Evolutionary conservation across 2,329 filamentous ascomycete genomes (phyloP), one percentile per base, ranked within the genome.

Genomic region (Alternaria metachromatica): DNA sequence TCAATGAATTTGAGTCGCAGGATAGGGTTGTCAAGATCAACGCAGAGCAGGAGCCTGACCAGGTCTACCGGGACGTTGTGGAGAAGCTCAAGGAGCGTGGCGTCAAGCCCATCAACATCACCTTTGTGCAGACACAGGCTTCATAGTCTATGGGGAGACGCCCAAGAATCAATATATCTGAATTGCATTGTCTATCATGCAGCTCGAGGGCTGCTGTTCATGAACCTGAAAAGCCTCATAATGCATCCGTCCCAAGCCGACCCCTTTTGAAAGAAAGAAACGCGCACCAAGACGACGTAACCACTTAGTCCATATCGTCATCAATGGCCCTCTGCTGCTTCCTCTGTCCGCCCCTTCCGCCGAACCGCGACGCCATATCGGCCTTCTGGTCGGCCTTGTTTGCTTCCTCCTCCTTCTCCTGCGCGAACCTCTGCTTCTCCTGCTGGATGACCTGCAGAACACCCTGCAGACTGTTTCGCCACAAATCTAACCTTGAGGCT

Each of bases 401-500:
- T 69, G 86, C 81, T 82, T 93, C 93, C 71, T 90, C 90, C 84
- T 96, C 93, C 83, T 89, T 90, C 81, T 92, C 89, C 58, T 88
- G 84, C 73, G 91, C 87, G 71, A 91, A 94, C 74, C 92, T 90
- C 82, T 90, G 86, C 85, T 96, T 91, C 85, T 97, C 93, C 78
- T 88, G 85, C 76, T 90, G 88, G 70, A 98, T 87, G 49, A 96
- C 92, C 60, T 86, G 84, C 72, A 96, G 84, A 18, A 99, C 94
- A 71, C 88, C 89, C 77, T 89, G 87, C 74, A 98, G 85, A 73
- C 92, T 95, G 73, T 88, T 87, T 81, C 92, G 90, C 95, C 95
- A 98, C 80, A 94, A 92, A 83, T 97, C 94, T 75, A 99, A 85
- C 66, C 95, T 88, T 68, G 92, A 93, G 65, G 93, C 92, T 58